A percentile compares a stretch with the other conserved stretches of the same genome.
Conservation (phyloP, 2,329 filamentous ascomycete species). For the Ilyonectria destructans region DNA sequence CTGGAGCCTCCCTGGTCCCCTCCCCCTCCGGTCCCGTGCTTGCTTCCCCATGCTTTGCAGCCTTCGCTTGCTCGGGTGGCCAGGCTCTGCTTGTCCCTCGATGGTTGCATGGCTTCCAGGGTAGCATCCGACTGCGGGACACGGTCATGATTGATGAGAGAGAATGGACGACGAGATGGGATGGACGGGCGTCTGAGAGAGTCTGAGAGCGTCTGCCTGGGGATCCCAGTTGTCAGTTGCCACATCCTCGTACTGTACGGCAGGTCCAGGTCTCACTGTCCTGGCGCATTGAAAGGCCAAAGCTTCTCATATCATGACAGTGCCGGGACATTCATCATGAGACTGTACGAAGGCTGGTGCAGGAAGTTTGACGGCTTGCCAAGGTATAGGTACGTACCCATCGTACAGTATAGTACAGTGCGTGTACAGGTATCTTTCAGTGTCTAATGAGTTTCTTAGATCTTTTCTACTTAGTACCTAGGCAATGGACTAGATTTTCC, state of each 20-base stretch:
- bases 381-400: no score
- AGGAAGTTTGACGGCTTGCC: no score
- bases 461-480: no score
- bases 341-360: slow-evolving; percentile 21
- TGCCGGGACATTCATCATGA: slow-evolving; percentile 21
- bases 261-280: slow-evolving; percentile 10
- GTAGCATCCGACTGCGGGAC: slow-evolving; percentile 42
- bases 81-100: slow-evolving; percentile 35
- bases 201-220: slow-evolving; percentile 16
- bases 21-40: slow-evolving; percentile 20
- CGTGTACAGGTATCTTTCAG: no score
- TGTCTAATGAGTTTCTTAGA: no score
- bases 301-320: slow-evolving; percentile 31
- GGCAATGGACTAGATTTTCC: no score
- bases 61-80: slow-evolving; percentile 40
- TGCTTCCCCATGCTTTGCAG: slow-evolving; percentile 38
- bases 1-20: slow-evolving; percentile 23
- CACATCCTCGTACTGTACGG: slow-evolving; percentile 8
- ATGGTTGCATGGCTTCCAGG: slow-evolving; percentile 35
- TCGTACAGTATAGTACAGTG: no score
- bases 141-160: slow-evolving; percentile 31
- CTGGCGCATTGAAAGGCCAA: background rate
- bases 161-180: slow-evolving; percentile 37
- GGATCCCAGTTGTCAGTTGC: background rate
- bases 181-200: slow-evolving; percentile 9